Evolutionary conservation across 768 basidiomycete species (phyloP), one percentile per base, ranked within the genome.

Genomic region (Termitomyces sp.): DNA sequence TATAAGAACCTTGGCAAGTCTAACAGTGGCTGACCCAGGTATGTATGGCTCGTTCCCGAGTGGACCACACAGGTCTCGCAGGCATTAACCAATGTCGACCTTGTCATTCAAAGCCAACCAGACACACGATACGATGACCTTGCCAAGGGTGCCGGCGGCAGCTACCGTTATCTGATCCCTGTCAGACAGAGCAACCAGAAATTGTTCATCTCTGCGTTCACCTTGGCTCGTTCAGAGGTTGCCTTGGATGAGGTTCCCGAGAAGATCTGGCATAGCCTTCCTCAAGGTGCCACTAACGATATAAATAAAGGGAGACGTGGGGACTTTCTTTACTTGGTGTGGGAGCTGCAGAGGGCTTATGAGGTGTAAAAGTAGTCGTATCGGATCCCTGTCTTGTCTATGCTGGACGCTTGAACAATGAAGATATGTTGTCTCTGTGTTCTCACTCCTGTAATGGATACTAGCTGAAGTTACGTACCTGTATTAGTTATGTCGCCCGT

Each of bases 31-130:
- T 48, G 30, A 18, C 20, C 4, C 14, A 60, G 59, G 20, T 56
- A 20, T 32, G 59, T 51, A 5, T 60, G 59, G 59, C 59, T 60
- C n/a, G 55, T 60, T 26, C 49, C 50, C 8, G 43, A 56, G 35
- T 26, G n/a, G 26, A 60, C 59, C 5, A 60, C 55, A 2, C 14
- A 52, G 26, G 50, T 56, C 33, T 33, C 49, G 13, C 32, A 52
- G 18, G 59, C 55, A n/a, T 30, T 60, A 3, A 60, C 55, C 10
- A 33, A 23, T 18, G n/a, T 60, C 9, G 59, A 60, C 35, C n/a
- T 60, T n/a, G 55, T 47, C 55, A 38, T 56, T 30, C 30, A 36
- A 40, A 4, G 16, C 9, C n/a, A 50, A 16, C 12, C 26, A 1
- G 59, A 60, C 40, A 1, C 23, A 9, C 48, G 50, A 7, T 56